These are phyloP conservation scores for Plantago major DNA, from an alignment of 257 asterid genomes.

Conservation along the genomic window DNA sequence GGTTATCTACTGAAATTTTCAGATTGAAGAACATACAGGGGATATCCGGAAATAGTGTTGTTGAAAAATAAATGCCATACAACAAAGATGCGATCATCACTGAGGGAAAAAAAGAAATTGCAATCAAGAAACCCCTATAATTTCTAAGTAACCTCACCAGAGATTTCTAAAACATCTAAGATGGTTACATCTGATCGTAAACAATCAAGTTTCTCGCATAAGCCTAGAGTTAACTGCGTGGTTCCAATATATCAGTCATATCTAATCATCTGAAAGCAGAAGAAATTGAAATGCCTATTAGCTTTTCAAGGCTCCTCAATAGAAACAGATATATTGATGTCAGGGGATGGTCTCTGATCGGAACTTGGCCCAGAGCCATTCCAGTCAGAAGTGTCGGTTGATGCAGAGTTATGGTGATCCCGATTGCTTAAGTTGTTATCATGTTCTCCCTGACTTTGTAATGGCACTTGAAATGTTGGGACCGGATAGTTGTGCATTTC, in stretches of 20 bases:
- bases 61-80: not conserved
- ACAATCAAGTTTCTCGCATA: conserved; percentile 17
- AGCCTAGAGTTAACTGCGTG: conserved; percentile 24
- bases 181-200: conserved; percentile 14
- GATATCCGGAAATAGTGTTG: no score
- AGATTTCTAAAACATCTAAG: conserved; percentile 22
- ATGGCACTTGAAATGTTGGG: conserved; percentile 36
- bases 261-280: conserved; percentile 13
- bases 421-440: conserved; percentile 41
- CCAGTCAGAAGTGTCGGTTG: conserved; percentile 55
- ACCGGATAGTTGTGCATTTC: conserved; percentile 25
- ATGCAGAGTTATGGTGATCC: conserved; percentile 45
- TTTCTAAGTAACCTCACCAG: conserved; percentile 6
- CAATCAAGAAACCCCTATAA: not conserved
- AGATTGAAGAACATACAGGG: no score
- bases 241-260: conserved; percentile 16
- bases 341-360: conserved; percentile 63
- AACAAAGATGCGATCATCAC: not conserved
- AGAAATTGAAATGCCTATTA: not conserved
- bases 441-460: conserved; percentile 43
- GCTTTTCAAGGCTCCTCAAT: conserved; percentile 44
- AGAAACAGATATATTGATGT: conserved; percentile 56
- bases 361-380: conserved; percentile 44
- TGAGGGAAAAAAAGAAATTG: not conserved
- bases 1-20: no score